Evolutionary conservation across 108 stramenopile genomes (phyloP), one percentile per base, ranked within the genome.

Genomic region (Bacterosira constricta): DNA sequence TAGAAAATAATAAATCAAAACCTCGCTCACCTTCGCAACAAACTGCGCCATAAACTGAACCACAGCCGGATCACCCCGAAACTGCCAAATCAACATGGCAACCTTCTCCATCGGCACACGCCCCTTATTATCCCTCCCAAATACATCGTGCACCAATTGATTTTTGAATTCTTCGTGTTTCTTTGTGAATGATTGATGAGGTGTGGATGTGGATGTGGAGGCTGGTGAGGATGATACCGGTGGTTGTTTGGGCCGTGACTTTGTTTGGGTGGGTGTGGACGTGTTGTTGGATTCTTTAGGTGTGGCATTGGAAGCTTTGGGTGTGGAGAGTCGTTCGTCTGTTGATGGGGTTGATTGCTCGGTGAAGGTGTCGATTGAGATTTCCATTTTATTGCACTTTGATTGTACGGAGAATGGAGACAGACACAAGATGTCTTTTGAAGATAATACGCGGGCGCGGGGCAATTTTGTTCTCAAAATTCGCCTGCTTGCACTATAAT

Each of bases 21-120:
- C n/a, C n/a, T n/a, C n/a, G n/a, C n/a, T 7, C 46, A 92, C 91
- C 89, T 92, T 91, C 61, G 86, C 77, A 27, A 98, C 90, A 67
- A 98, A 96, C 51, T 95, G 91, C 1, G 91, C 86, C 85, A 98
- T 96, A 61, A 96, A 96, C 42, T 89, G 87, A 23, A 97, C 93
- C 54, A 98, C 90, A 2, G 88, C 78, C 12, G 93, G 93, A 38
- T 96, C 92, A 56, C 91, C 91, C 38, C 98, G 81, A 77, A 95
- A 96, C 26, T 87, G 87, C 98, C 98, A 98, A 54, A 98, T 95
- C 12, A 97, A 80, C 88, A 96, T 97, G 25, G 92, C 91, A 0
- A 97, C 96, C 71, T 98, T 97, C 55, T 96, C 96, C 93, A 98
- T 98, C 38, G 95, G 93, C 0, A 98, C 91, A 8, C 77, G 77